phyloP scores from a whole-genome alignment of 768 basidiomycete genomes.

The Cystofilobasidium capitatum region DNA sequence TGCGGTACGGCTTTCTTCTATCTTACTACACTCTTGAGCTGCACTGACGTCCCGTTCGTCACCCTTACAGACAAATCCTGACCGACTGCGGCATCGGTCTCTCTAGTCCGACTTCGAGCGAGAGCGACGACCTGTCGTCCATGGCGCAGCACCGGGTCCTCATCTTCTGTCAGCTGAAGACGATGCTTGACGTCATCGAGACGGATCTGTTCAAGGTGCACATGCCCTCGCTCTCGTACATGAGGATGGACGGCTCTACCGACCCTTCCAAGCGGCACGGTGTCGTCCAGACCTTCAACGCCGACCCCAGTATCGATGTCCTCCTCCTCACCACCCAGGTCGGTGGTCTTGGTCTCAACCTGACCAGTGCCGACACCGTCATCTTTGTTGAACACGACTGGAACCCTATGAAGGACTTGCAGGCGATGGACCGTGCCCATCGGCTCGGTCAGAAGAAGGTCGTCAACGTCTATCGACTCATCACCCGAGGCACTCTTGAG shows the following conservation, averaged over 20 bases:
- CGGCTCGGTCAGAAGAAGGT: slow-evolving; percentile 98
- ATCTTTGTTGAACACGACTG: slow-evolving; percentile 99
- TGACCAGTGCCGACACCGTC: slow-evolving; percentile 97
- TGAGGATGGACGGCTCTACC: slow-evolving; percentile 90
- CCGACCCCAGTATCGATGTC: slow-evolving; percentile 94
- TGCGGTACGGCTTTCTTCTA: slow-evolving; percentile 52
- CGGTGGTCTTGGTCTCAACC: slow-evolving; percentile 85
- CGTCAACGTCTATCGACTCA: slow-evolving; percentile 93
- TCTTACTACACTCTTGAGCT: not conserved
- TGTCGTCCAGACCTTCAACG: slow-evolving; percentile 94
- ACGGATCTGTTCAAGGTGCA: slow-evolving; percentile 76
- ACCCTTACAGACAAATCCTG: slow-evolving; percentile 65
- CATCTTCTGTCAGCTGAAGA: slow-evolving; percentile 98
- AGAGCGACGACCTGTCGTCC: slow-evolving; percentile 46
- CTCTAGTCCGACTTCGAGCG: slow-evolving; percentile 33
- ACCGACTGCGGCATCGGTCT: slow-evolving; percentile 86
- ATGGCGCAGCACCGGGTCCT: slow-evolving; percentile 96
- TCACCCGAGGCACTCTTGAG: slow-evolving; percentile 92
- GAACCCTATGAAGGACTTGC: slow-evolving; percentile 99
- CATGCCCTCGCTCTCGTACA: slow-evolving; percentile 95
- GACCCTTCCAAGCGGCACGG: slow-evolving; percentile 91
- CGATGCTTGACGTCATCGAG: slow-evolving; percentile 97
- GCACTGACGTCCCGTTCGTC: not conserved
- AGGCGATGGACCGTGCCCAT: slow-evolving; percentile 98
- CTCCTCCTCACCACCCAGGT: slow-evolving; percentile 92